Conservation (phyloP, 2,329 filamentous ascomycete species). For the Verticillium albo-atrum region DNA sequence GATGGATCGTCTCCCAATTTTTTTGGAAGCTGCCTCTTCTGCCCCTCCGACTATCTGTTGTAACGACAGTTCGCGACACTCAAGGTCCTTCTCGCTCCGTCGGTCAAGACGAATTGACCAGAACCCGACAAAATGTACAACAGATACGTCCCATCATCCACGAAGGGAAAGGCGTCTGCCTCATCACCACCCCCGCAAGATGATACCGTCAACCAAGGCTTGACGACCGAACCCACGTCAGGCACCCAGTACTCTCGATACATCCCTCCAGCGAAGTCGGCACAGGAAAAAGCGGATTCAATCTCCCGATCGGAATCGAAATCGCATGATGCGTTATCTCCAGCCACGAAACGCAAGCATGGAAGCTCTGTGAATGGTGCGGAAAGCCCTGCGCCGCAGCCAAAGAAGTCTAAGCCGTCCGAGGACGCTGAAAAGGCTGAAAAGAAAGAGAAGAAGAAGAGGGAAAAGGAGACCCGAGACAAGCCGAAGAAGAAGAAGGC, state of each 20-base stretch:
- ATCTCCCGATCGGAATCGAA: background rate
- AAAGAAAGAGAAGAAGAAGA: slow-evolving; percentile 31
- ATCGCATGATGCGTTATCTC: background rate
- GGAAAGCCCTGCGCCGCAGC: slow-evolving; percentile 21
- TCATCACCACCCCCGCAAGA: slow-evolving; percentile 4
- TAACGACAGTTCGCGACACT: background rate
- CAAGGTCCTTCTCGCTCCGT: background rate
- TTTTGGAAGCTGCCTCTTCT: slow-evolving; percentile 16
- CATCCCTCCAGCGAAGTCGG: slow-evolving; percentile 8
- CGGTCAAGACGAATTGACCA: background rate
- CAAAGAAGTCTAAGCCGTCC: slow-evolving; percentile 28
- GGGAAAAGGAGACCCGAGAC: slow-evolving; percentile 17
- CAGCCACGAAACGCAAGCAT: slow-evolving; percentile 28
- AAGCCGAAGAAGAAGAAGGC: slow-evolving; percentile 16
- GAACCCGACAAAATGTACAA: slow-evolving; percentile 1
- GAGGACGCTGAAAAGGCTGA: slow-evolving; percentile 12
- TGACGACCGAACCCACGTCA: background rate
- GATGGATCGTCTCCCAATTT: slow-evolving; percentile 23
- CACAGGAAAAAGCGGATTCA: background rate
- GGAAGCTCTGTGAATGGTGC: slow-evolving; percentile 22
- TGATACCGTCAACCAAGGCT: background rate
- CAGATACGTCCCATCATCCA: slow-evolving; percentile 32
- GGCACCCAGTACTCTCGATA: slow-evolving; percentile 9
- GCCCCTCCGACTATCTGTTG: slow-evolving; percentile 4
- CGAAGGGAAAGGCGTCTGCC: slow-evolving; percentile 14